phyloP scores from a whole-genome alignment of 345 rosid species.

The Excoecaria agallocha region DNA sequence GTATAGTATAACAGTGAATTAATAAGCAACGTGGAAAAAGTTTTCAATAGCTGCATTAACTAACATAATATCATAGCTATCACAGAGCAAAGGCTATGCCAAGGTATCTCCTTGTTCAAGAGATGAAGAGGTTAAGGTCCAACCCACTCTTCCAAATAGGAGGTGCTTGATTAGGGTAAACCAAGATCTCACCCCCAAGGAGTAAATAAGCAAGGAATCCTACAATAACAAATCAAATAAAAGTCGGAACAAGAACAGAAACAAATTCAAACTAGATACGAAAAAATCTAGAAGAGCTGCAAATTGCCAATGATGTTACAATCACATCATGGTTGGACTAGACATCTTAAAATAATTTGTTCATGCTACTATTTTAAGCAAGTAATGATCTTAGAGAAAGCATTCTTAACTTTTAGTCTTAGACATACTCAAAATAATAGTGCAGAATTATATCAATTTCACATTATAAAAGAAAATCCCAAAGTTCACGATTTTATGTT shows the following conservation, averaged over 20 bases:
- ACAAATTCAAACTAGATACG: too few species aligned
- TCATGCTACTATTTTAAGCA: neutral
- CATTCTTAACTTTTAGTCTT: neutral
- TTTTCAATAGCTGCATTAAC: neutral
- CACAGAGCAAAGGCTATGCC: neutral
- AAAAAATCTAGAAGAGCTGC: neutral
- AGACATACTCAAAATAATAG: neutral
- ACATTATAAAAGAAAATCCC: neutral
- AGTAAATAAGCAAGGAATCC: conserved; percentile 4
- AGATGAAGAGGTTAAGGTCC: neutral
- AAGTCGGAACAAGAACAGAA: neutral
- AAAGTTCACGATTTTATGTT: neutral
- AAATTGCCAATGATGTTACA: conserved; percentile 8
- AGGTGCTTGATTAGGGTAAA: neutral
- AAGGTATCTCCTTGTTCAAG: neutral
- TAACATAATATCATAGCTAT: conserved; percentile 3
- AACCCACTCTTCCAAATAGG: neutral
- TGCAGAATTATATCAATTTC: neutral
- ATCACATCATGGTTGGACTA: neutral
- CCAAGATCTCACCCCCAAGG: neutral
- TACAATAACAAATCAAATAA: neutral
- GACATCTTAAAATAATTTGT: neutral
- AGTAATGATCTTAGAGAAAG: neutral
- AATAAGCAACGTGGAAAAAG: neutral
- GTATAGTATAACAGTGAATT: neutral